Percentiles rank a stretch among this genome's conserved stretches.
Conservation (phyloP, 257 asterid species). For the Scutellaria barbata region DNA sequence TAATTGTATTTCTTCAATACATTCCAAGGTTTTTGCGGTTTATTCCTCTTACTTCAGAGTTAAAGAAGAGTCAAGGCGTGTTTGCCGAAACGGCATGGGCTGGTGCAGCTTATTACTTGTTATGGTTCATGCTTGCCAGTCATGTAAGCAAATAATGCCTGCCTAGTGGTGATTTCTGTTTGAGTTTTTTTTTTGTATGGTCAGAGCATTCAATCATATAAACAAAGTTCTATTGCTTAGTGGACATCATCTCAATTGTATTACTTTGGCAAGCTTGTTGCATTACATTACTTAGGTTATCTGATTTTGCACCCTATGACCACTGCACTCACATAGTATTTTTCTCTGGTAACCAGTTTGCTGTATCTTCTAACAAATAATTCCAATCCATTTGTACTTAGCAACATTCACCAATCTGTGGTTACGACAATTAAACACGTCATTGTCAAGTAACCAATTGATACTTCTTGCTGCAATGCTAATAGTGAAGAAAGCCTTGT, state of each 20-base stretch:
- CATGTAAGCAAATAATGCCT: constrained; percentile 67
- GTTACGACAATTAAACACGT: no score
- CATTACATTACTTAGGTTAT: not conserved
- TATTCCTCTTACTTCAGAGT: constrained; percentile 80
- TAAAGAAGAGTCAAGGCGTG: constrained; percentile 91
- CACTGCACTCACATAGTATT: no score
- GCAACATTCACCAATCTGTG: no score
- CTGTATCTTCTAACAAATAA: no score
- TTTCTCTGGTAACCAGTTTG: no score
- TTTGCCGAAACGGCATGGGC: constrained; percentile 99
- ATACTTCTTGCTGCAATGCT: no score
- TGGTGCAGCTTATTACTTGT: constrained; percentile 92
- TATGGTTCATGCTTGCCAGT: constrained; percentile 94
- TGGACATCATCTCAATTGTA: no score
- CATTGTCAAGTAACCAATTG: no score
- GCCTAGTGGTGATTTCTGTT: constrained; percentile 10
- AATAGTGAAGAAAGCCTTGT: no score
- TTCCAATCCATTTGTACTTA: no score
- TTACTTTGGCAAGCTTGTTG: not conserved
- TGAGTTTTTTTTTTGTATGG: not conserved
- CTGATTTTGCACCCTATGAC: no score
- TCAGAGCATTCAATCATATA: constrained; percentile 2
- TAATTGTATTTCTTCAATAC: constrained; percentile 77
- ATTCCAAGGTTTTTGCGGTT: constrained; percentile 78
- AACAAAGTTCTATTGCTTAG: not conserved